Percentiles rank a stretch among this genome's conserved stretches.
Conservation (phyloP, 257 asterid species). For the Nyctanthes arbortristis region DNA sequence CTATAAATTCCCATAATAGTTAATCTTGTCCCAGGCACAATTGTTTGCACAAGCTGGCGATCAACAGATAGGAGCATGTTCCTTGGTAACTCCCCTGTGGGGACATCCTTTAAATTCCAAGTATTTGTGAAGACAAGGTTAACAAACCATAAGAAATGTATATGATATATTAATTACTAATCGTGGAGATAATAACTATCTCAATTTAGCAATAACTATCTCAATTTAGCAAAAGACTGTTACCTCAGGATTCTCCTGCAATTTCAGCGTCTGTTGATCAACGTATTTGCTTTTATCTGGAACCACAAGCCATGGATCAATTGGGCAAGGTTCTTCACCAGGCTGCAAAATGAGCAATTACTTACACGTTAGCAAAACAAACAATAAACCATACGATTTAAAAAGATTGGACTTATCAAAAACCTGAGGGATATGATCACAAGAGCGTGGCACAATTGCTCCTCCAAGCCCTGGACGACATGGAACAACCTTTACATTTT, state of each 20-base stretch:
- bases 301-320: slow-evolving; percentile 92
- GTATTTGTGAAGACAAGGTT: neutral
- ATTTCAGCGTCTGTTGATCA: slow-evolving; percentile 88
- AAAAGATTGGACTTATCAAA: neutral
- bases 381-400: neutral
- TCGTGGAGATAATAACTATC: neutral
- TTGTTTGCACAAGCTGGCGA: slow-evolving; percentile 98
- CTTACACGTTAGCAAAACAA: neutral
- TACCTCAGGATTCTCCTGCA: slow-evolving; percentile 98
- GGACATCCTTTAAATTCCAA: slow-evolving; percentile 72
- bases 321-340: slow-evolving; percentile 87
- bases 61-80: slow-evolving; percentile 92
- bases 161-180: neutral
- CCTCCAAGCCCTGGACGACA: slow-evolving; percentile 99
- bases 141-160: slow-evolving; percentile 7
- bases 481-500: slow-evolving; percentile 83
- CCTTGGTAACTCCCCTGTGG: slow-evolving; percentile 98
- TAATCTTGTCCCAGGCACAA: slow-evolving; percentile 97
- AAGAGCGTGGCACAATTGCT: slow-evolving; percentile 90
- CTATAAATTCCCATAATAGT: slow-evolving; percentile 96
- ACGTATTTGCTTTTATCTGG: slow-evolving; percentile 95
- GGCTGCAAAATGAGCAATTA: slow-evolving; percentile 36
- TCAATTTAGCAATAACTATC: too few relatives aligned
- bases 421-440: slow-evolving; percentile 94
- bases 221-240: slow-evolving; percentile 24